Evolutionary conservation across 2,329 filamentous ascomycete genomes (phyloP).

Genomic region (Phoma sp.): DNA sequence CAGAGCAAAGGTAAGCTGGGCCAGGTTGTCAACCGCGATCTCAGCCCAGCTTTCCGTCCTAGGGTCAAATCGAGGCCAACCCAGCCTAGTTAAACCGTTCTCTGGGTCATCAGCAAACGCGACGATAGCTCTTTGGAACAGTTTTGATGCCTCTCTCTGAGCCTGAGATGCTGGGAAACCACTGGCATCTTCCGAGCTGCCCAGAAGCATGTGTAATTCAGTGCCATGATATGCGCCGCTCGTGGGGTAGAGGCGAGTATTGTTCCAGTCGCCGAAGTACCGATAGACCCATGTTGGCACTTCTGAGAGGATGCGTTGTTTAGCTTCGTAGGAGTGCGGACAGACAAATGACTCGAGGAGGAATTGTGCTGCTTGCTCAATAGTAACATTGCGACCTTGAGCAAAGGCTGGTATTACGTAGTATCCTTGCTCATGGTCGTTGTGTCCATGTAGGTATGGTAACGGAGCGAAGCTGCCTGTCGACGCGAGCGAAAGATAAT

Average conservation of each 20-base stretch:
- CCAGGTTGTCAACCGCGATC: constrained; percentile 17
- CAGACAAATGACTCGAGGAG: constrained; percentile 26
- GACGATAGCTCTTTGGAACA: constrained; percentile 27
- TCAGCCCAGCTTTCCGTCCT: constrained; percentile 17
- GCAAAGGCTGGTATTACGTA: constrained; percentile 27
- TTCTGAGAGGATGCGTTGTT: constrained; percentile 7
- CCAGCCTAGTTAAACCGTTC: constrained; percentile 18
- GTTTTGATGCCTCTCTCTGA: constrained; percentile 19
- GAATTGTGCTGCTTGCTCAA: constrained; percentile 18
- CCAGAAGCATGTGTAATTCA: constrained; percentile 33
- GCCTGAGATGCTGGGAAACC: constrained; percentile 15
- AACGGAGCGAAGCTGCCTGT: constrained; percentile 20
- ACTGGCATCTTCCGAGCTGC: constrained; percentile 25
- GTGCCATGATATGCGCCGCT: constrained; percentile 32
- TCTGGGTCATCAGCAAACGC: constrained; percentile 25
- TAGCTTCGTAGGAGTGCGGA: constrained; percentile 18
- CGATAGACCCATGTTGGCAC: constrained; percentile 27
- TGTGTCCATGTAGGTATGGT: constrained; percentile 28
- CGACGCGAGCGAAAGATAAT: constrained; percentile 25
- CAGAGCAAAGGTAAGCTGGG: constrained; percentile 14
- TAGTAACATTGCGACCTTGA: constrained; percentile 25
- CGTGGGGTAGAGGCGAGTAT: constrained; percentile 26
- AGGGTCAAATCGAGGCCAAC: constrained; percentile 23
- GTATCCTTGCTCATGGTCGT: constrained; percentile 28
- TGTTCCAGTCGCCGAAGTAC: constrained; percentile 30